phyloP scores from a whole-genome alignment of 148 eudicot species.

The Rhododendron williamsianum region DNA sequence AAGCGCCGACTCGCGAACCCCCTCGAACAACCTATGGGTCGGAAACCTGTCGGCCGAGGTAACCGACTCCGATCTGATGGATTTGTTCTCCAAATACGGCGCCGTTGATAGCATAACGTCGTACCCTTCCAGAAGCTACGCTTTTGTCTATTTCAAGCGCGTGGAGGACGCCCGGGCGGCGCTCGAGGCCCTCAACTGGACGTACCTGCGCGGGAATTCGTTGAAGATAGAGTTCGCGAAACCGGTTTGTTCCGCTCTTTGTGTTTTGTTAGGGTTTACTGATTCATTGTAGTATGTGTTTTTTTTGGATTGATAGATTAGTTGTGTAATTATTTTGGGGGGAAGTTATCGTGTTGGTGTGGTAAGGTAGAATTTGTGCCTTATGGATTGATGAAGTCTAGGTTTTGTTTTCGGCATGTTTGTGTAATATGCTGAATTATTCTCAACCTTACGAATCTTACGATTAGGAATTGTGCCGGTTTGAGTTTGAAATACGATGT shows the following conservation, averaged over 20 bases:
- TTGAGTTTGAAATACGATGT: background rate
- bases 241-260: constrained; percentile 52
- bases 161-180: constrained; percentile 56
- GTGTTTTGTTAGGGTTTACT: constrained; percentile 8
- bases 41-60: constrained; percentile 61
- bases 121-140: constrained; percentile 61
- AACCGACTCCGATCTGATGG: constrained; percentile 48
- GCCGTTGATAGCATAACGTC: constrained; percentile 44
- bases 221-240: constrained; percentile 81
- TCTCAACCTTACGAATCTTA: background rate
- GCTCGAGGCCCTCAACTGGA: constrained; percentile 48
- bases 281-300: background rate
- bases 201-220: constrained; percentile 36
- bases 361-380: background rate
- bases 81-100: constrained; percentile 54
- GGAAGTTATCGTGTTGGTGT: background rate
- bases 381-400: background rate
- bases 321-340: background rate
- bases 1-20: constrained; percentile 17
- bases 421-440: background rate
- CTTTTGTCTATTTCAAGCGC: constrained; percentile 52
- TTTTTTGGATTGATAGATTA: background rate
- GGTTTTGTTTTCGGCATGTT: background rate
- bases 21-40: constrained; percentile 74
- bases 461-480: background rate